A percentile compares a stretch with the other conserved stretches of the same genome.
Evolutionary conservation across 192 early-diverging fungal genomes (phyloP).

Genomic region (Coemansia sp.): DNA sequence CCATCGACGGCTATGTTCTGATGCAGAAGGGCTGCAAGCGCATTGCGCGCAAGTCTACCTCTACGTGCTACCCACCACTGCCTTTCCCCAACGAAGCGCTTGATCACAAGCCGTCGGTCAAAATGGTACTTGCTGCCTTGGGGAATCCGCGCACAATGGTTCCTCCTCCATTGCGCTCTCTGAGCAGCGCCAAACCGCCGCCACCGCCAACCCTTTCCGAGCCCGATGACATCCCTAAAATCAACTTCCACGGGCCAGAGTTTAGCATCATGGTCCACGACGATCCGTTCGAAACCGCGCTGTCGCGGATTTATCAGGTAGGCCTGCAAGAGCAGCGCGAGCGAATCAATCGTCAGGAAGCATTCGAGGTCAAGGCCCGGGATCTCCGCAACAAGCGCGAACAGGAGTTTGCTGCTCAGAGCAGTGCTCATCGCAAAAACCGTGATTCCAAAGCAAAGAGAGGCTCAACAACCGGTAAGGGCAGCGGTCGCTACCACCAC

Average conservation of each 20-base stretch:
- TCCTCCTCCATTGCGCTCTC: constrained; percentile 45
- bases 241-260: constrained; percentile 45
- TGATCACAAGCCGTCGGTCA: constrained; percentile 15
- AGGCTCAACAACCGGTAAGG: not conserved
- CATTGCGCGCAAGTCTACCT: constrained; percentile 44
- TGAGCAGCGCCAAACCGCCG: constrained; percentile 21
- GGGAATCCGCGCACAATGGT: constrained; percentile 38
- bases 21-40: constrained; percentile 56
- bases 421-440: not conserved
- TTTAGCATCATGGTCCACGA: constrained; percentile 55
- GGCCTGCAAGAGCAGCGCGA: constrained; percentile 56
- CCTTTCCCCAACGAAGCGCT: constrained; percentile 21
- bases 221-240: constrained; percentile 50
- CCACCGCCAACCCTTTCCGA: constrained; percentile 30
- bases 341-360: constrained; percentile 49
- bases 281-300: constrained; percentile 58
- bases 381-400: constrained; percentile 34
- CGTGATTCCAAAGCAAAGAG: not conserved
- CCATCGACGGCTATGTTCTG: constrained; percentile 52
- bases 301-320: constrained; percentile 52
- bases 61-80: constrained; percentile 35
- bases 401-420: constrained; percentile 18
- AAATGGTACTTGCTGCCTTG: constrained; percentile 33
- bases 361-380: constrained; percentile 48
- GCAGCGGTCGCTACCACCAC: not conserved